Conservation (phyloP, 2,329 filamentous ascomycete genomes). For the Arthrobotrys sinensis region DNA sequence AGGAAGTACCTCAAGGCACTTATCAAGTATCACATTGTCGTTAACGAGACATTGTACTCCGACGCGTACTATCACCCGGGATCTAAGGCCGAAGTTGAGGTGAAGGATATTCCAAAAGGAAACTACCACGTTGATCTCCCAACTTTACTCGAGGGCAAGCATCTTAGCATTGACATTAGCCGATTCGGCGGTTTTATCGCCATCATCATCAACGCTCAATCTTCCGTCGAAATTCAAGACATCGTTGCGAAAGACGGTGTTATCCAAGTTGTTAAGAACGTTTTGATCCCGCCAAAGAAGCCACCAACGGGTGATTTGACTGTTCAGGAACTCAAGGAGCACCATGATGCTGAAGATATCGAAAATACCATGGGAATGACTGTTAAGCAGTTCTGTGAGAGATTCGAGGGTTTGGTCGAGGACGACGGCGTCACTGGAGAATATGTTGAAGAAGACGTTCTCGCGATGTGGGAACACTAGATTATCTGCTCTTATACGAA, state of each 20-base stretch:
- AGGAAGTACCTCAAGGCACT: slow-evolving; percentile 82
- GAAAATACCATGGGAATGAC: slow-evolving; percentile 45
- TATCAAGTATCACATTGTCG: slow-evolving; percentile 83
- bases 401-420: slow-evolving; percentile 52
- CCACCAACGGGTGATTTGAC: slow-evolving; percentile 57
- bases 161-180: slow-evolving; percentile 79
- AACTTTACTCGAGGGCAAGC: slow-evolving; percentile 78
- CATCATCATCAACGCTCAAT: slow-evolving; percentile 83
- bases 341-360: slow-evolving; percentile 5
- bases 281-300: slow-evolving; percentile 80
- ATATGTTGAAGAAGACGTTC: slow-evolving; percentile 44
- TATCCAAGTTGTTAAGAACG: slow-evolving; percentile 80
- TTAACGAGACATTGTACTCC: slow-evolving; percentile 83
- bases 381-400: slow-evolving; percentile 34
- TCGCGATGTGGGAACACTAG: slow-evolving; percentile 38
- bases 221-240: slow-evolving; percentile 77
- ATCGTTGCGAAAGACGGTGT: slow-evolving; percentile 84
- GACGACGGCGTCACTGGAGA: slow-evolving; percentile 37
- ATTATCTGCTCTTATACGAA: neutral
- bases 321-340: neutral
- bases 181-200: slow-evolving; percentile 78
- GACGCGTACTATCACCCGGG: slow-evolving; percentile 74
- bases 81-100: neutral
- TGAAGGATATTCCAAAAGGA: slow-evolving; percentile 67
- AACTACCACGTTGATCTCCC: slow-evolving; percentile 80